Evolutionary conservation across 2,329 filamentous ascomycete species (phyloP), one percentile per base, ranked within the genome.

Genomic region (Apiospora phragmitis): DNA sequence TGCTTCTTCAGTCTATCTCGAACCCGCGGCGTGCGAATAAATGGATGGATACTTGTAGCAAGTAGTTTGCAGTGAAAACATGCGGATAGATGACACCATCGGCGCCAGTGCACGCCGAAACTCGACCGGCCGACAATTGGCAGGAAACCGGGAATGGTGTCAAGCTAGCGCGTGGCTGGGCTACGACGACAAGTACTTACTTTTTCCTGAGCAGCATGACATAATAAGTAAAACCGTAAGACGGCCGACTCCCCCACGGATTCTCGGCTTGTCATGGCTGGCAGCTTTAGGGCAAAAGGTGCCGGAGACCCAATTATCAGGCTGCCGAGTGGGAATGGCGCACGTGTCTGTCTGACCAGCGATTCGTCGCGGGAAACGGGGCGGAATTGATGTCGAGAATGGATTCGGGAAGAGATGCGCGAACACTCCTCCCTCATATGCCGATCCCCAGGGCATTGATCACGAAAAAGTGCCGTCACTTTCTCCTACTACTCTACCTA

Each of bases 291-390:
- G 32, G 42, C 41, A 9, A 47, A 67, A 47, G 24, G n/a, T 47
- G 42, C 65, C 65, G 65, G 65, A 11, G 65, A 67, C 41, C 65
- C 65, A 67, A 24, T 67, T 67, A 47, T 67, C 26, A 32, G 18
- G 24, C 32, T 35, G 65, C 65, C 65, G 65, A 67, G 35, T 38
- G 55, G 42, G 32, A 38, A n/a, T 62, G 32, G 32, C 18, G 18
- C 51, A 16, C 18, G 49, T 29, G 49, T 21, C 18, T 32, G 51
- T 62, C 55, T 62, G 55, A 62, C 55, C 29, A 62, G 32, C 55
- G 7, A 62, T 62, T 62, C 55, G 55, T 62, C 55, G 12, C 55
- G 55, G 55, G 55, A n/a, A 62, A 62, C 55, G 29, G 29, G 55
- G 51, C 8, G 9, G 5, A 49, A 4, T 11, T 49, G 12, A 14